These are phyloP conservation scores for Pythium insidiosum DNA, from an alignment of 352 stramenopile genomes.

Conservation along the genomic window DNA sequence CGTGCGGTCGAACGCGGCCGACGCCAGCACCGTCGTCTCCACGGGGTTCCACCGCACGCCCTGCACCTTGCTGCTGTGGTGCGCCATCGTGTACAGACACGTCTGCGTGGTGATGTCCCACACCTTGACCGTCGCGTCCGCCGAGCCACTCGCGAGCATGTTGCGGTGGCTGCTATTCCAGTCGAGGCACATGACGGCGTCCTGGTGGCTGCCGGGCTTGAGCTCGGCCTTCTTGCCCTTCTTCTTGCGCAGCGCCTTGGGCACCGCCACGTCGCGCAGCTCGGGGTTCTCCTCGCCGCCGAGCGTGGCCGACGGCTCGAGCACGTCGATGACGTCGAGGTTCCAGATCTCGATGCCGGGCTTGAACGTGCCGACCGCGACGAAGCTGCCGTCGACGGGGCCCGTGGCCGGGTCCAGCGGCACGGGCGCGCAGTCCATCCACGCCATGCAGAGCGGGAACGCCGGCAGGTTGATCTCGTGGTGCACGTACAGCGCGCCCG, in stretches of 20 bases:
- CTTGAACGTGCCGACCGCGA: constrained; percentile 99
- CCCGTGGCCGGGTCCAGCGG: constrained; percentile 47
- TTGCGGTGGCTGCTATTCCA: constrained; percentile 97
- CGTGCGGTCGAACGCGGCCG: constrained; percentile 92
- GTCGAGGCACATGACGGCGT: constrained; percentile 97
- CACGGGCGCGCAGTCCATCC: constrained; percentile 89
- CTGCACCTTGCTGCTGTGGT: constrained; percentile 99
- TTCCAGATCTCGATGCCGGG: constrained; percentile 99
- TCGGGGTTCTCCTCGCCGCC: constrained; percentile 89
- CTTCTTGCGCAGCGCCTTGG: constrained; percentile 58
- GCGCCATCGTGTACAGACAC: constrained; percentile 94
- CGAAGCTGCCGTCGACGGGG: constrained; percentile 91
- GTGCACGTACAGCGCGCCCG: constrained; percentile 98
- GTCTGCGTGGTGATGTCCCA: constrained; percentile 90
- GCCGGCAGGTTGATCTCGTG: constrained; percentile 99
- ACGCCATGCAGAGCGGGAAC: constrained; percentile 97
- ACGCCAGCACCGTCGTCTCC: constrained; percentile 95
- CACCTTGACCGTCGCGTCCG: constrained; percentile 97
- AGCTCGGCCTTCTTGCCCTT: constrained; percentile 71
- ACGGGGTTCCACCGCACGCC: constrained; percentile 94
- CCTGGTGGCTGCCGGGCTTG: constrained; percentile 92
- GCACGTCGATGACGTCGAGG: constrained; percentile 97
- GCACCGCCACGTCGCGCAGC: constrained; percentile 70
- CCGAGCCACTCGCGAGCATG: constrained; percentile 96
- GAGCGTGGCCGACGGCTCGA: constrained; percentile 94